These are phyloP conservation scores for Picea abies DNA, from an alignment of 83 land plant species.

Conservation along the genomic window DNA sequence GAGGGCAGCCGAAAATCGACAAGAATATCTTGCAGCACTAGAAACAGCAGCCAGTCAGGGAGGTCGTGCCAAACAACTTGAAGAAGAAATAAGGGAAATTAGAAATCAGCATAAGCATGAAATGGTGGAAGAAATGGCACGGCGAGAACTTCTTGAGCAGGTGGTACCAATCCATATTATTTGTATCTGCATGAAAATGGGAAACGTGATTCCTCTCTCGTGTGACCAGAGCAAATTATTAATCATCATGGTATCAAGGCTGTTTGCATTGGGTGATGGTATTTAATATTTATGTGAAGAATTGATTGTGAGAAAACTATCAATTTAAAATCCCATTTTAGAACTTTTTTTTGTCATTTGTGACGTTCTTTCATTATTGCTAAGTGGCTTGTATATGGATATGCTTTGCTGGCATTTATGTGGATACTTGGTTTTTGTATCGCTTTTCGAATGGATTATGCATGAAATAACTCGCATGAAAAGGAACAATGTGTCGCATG, in stretches of 20 bases:
- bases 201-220: conserved; percentile 6
- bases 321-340: neutral
- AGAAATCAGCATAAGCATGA: conserved; percentile 66
- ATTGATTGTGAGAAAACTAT: neutral
- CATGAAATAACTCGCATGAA: neutral
- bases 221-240: neutral
- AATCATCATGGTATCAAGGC: neutral
- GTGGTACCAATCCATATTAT: conserved; percentile 23
- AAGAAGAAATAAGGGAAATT: conserved; percentile 82
- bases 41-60: conserved; percentile 96
- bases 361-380: neutral
- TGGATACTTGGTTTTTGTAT: neutral
- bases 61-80: conserved; percentile 89
- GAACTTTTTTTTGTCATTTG: neutral
- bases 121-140: conserved; percentile 62
- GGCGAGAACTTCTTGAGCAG: conserved; percentile 80
- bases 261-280: neutral
- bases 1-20: conserved; percentile 93
- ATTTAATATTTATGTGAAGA: neutral
- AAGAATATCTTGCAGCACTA: conserved; percentile 82
- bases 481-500: neutral
- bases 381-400: neutral
- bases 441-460: neutral
- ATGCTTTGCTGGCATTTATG: neutral
- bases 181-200: neutral